Conservation (phyloP, 1,139 yeast genomes). For the Suhomyces wounanorum region DNA sequence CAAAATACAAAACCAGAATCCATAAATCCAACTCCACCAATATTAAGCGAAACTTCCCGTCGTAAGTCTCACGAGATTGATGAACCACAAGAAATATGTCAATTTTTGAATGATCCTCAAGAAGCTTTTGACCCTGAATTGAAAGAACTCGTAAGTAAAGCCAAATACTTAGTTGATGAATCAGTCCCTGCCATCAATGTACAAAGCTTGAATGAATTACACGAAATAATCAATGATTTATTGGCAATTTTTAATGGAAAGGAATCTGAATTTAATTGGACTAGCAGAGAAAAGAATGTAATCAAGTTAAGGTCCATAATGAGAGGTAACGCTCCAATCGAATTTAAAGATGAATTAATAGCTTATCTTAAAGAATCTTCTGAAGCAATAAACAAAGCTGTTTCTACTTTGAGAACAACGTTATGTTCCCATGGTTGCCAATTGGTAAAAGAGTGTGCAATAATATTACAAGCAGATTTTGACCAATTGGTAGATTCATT, state of each 20-base stretch:
- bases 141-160: constrained; percentile 13
- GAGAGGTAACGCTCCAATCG: constrained; percentile 53
- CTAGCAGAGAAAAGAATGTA: constrained; percentile 63
- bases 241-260: constrained; percentile 59
- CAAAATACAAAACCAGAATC: neutral
- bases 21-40: neutral
- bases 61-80: neutral
- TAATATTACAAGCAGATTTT: constrained; percentile 47
- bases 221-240: constrained; percentile 21
- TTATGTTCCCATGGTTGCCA: constrained; percentile 76
- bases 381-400: constrained; percentile 70
- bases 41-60: neutral
- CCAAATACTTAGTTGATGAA: constrained; percentile 30
- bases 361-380: constrained; percentile 44
- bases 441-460: constrained; percentile 71
- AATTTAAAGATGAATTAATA: constrained; percentile 46
- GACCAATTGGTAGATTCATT: constrained; percentile 66
- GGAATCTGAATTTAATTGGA: constrained; percentile 92
- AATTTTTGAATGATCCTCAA: neutral
- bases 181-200: constrained; percentile 25
- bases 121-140: constrained; percentile 11
- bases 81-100: neutral
- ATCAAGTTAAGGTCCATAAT: constrained; percentile 58
- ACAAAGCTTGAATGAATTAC: constrained; percentile 20
- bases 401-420: constrained; percentile 79